Percentiles rank a stretch among this genome's conserved stretches.
These are phyloP conservation scores for Hevea brasiliensis DNA, from an alignment of 345 rosid species.

Conservation along the genomic window DNA sequence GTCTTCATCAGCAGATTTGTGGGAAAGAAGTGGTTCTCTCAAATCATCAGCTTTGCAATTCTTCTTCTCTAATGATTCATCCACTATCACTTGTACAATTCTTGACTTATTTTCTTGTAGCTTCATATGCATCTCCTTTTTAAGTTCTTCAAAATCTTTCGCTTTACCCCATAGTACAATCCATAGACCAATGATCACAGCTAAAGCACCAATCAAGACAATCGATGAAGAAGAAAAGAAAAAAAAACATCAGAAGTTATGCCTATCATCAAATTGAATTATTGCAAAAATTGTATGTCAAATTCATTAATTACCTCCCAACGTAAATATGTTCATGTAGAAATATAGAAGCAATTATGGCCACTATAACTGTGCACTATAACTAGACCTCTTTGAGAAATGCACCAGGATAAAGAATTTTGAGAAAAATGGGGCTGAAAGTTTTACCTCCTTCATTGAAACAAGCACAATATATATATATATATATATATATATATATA, in stretches of 20 bases:
- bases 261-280: background rate
- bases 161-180: constrained; percentile 36
- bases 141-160: constrained; percentile 15
- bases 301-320: background rate
- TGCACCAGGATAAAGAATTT: too few species aligned
- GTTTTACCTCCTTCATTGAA: too few species aligned
- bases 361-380: constrained; percentile 28
- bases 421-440: too few species aligned
- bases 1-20: background rate
- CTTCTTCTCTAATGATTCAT: constrained; percentile 14
- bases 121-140: background rate
- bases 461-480: too few species aligned
- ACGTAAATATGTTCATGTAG: constrained; percentile 26
- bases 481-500: too few species aligned
- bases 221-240: background rate
- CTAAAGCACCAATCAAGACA: constrained; percentile 33
- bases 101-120: background rate
- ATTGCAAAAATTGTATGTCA: too few species aligned
- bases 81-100: background rate
- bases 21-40: constrained; percentile 23
- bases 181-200: constrained; percentile 18
- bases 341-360: constrained; percentile 27
- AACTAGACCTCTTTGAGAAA: constrained; percentile 20
- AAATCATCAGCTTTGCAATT: constrained; percentile 9
- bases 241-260: background rate